phyloP scores from a whole-genome alignment of 2,329 filamentous ascomycete species.

The Bipolaris sorokiniana region DNA sequence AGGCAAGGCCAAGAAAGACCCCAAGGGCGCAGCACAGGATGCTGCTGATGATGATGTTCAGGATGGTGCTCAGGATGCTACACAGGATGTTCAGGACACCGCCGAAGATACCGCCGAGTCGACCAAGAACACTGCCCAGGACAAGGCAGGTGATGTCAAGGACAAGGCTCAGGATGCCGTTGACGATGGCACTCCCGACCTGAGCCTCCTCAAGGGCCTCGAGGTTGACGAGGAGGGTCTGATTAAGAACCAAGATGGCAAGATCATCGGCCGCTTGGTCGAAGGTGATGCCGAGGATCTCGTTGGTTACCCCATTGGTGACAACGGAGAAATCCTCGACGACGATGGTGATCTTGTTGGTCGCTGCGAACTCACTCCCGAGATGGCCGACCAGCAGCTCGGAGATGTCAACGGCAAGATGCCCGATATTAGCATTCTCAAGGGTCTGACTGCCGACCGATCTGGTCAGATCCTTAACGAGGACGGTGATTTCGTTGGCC shows the following conservation, averaged over 20 bases:
- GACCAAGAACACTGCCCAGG: constrained; percentile 38
- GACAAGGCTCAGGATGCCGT: constrained; percentile 38
- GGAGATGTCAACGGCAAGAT: constrained; percentile 48
- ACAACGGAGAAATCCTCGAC: constrained; percentile 62
- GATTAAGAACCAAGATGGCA: constrained; percentile 59
- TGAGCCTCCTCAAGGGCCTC: constrained; percentile 57
- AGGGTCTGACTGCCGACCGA: constrained; percentile 56
- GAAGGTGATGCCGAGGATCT: constrained; percentile 62
- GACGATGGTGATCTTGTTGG: constrained; percentile 62
- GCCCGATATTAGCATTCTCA: constrained; percentile 55
- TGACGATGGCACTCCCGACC: constrained; percentile 51
- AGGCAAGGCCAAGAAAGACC: constrained; percentile 51
- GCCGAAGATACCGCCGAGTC: constrained; percentile 39
- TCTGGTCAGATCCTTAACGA: constrained; percentile 58
- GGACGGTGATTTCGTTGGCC: constrained; percentile 58
- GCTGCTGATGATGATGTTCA: constrained; percentile 45
- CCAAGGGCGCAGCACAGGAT: constrained; percentile 47
- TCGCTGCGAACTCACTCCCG: constrained; percentile 58
- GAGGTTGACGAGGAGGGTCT: constrained; percentile 62
- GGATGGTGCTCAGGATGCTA: constrained; percentile 42
- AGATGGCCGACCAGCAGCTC: constrained; percentile 52
- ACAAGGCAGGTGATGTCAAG: constrained; percentile 40
- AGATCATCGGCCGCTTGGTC: constrained; percentile 56
- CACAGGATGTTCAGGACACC: constrained; percentile 40
- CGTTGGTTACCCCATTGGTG: constrained; percentile 59